Evolutionary conservation across 1,284 basidiomycete species (phyloP), one percentile per base, ranked within the genome.

Genomic region (Ceraceosorus bombacis): DNA sequence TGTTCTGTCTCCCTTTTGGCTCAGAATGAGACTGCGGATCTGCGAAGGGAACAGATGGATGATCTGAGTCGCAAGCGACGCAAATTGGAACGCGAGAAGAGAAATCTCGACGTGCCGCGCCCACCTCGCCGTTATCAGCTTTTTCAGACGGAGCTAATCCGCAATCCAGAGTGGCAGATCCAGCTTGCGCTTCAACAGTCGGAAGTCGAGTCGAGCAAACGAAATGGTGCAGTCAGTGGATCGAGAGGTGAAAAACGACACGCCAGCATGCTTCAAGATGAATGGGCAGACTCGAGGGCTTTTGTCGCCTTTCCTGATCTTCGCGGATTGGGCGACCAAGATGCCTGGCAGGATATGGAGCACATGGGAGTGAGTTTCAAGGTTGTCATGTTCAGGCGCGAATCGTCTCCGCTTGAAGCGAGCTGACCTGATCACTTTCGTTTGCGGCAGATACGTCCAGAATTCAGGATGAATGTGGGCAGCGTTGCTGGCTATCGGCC

Each of bases 11-110:
- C 46, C 15, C 15, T 48, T 3, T 48, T 48, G 12, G 12, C 46
- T 86, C 84, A 85, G 82, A 86, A 84, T 61, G 81, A 84, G 15
- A 81, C 85, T 57, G 86, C 87, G 67, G 85, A 86, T 52, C 79
- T 91, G n/a, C 86, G 90, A 66, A 85, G 83, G 0, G 84, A 86
- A 13, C 87, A 90, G 86, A 85, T 90, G 56, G 84, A 89, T 0
- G 89, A 91, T 66, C 84, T 85, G 12, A 89, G 88, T 67, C 81
- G 88, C 62, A 90, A 91, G 76, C 82, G 88, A 55, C 81, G 90
- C 48, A 82, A 83, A 56, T 77, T 93, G 38, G 90, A 93, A 73
- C 82, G 90, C 59, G 90, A 92, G 60, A 83, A 88, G 65, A 82
- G 89, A 58, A 81, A 82, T 0, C 67, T 85, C 2, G 89, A 91